These are phyloP conservation scores for Diaporthe sp. DNA, from an alignment of 2,329 filamentous ascomycete genomes.

Conservation along the genomic window DNA sequence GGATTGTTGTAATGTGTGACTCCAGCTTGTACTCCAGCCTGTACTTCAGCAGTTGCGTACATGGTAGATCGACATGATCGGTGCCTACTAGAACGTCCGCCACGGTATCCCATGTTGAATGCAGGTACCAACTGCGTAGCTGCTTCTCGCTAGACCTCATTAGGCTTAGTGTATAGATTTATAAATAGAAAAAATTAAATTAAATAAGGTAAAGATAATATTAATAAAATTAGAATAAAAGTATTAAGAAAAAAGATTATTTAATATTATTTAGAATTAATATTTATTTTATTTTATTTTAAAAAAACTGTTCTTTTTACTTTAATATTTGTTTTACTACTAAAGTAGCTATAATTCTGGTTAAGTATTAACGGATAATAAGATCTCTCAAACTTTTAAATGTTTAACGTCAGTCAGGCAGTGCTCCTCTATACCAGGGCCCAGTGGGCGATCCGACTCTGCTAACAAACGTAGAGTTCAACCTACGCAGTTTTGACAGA, in stretches of 20 bases:
- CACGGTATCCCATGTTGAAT: background rate
- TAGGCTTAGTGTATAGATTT: background rate
- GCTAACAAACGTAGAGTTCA: background rate
- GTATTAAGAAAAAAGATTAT: too few relatives aligned
- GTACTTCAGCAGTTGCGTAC: background rate
- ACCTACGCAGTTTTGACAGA: background rate
- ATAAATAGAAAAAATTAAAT: background rate
- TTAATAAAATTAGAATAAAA: background rate
- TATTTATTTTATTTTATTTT: background rate
- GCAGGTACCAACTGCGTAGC: background rate
- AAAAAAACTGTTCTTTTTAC: background rate
- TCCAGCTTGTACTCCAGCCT: background rate
- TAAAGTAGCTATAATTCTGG: background rate
- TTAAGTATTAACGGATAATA: background rate
- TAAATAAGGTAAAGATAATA: background rate
- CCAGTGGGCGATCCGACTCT: background rate
- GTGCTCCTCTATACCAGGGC: background rate
- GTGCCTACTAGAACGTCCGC: conserved; percentile 26
- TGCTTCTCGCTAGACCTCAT: background rate
- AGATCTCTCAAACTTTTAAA: background rate
- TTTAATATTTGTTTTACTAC: background rate
- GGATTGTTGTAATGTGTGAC: conserved; percentile 1
- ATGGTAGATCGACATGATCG: conserved; percentile 14
- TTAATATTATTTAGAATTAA: background rate
- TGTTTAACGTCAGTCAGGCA: background rate